Evolutionary conservation across 345 rosid species (phyloP), one percentile per base, ranked within the genome.

Genomic region (Acer yangbiense): DNA sequence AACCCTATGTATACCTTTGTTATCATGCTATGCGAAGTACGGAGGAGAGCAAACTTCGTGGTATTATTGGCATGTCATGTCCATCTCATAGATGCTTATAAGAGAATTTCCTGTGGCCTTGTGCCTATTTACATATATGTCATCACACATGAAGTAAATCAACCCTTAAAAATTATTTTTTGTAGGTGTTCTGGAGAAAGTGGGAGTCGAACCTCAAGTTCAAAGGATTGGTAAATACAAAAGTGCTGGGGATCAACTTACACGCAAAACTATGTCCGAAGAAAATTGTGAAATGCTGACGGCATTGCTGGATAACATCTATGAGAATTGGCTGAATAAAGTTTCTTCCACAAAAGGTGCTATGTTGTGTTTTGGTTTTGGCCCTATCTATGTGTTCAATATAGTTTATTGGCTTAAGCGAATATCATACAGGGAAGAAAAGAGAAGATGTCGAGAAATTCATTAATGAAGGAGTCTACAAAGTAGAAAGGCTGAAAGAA

Each of bases 221-320:
- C 86, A 93, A 87, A 87, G 98, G 82, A 91, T 95, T 80, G 99
- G 99, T 54, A 95, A 95, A 83, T 95, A 92, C 82, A 95, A 93
- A 86, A 93, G 98, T 87, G 94, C 94, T 35, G 99, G 99, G 71
- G 99, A 95, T 81, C 99, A 92, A 81, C 93, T 95, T 74, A 72
- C 85, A 1, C 92, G 97, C 17, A 95, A 89, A 81, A 86, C 79
- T 71, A 90, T 95, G 90, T 93, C 99, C 1, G 89, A 93, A 85
- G 99, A 93, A 83, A 95, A 95, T 76, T 86, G 93, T 72, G 97
- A 95, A 91, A 95, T 93, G 99, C 87, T 95, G 82, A 93, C 95
- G 41, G 85, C 91, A 20, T 81, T 95, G 72, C 97, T 95, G 71
- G 98, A 95, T 85, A 92, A 88, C 84, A 92, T 95, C n/a, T 95